phyloP scores from a whole-genome alignment of 2,329 filamentous ascomycete genomes.

The Corinectria fuckeliana region DNA sequence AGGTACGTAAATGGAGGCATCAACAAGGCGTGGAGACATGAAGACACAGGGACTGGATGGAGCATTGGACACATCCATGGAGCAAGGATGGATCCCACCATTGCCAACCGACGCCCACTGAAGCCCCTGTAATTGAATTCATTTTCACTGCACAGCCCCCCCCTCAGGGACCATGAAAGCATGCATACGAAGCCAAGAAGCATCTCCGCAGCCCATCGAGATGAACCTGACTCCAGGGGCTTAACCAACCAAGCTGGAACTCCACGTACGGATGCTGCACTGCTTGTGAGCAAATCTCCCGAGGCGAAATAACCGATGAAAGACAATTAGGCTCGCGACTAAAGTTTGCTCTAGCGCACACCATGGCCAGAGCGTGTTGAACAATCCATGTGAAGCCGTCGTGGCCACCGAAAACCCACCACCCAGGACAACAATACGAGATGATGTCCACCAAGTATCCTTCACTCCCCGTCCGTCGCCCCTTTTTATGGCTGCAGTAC shows the following conservation, averaged over 20 bases:
- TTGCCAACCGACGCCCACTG: background rate
- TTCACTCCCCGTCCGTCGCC: background rate
- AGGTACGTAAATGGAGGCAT: background rate
- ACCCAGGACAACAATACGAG: background rate
- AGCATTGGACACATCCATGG: background rate
- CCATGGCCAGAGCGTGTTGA: background rate
- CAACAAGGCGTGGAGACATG: background rate
- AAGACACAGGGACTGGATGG: background rate
- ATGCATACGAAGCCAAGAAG: background rate
- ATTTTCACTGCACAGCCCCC: slow-evolving; percentile 15
- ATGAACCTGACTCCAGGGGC: background rate
- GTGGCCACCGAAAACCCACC: slow-evolving; percentile 7
- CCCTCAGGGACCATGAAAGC: slow-evolving; percentile 1
- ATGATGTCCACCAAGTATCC: background rate
- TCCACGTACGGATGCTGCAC: too few species aligned
- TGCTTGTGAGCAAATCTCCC: background rate
- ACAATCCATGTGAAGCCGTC: background rate
- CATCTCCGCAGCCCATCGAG: background rate
- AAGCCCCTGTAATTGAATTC: slow-evolving; percentile 8
- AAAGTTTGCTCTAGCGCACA: slow-evolving; percentile 24
- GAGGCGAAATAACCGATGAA: background rate
- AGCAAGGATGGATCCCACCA: slow-evolving; percentile 3
- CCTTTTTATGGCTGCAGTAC: background rate
- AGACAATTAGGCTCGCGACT: slow-evolving; percentile 31
- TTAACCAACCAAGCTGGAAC: background rate